Percentiles rank a stretch among this genome's conserved stretches.
These are phyloP conservation scores for Eleusine coracana DNA, from an alignment of 176 grass and related monocot species.

Conservation along the genomic window DNA sequence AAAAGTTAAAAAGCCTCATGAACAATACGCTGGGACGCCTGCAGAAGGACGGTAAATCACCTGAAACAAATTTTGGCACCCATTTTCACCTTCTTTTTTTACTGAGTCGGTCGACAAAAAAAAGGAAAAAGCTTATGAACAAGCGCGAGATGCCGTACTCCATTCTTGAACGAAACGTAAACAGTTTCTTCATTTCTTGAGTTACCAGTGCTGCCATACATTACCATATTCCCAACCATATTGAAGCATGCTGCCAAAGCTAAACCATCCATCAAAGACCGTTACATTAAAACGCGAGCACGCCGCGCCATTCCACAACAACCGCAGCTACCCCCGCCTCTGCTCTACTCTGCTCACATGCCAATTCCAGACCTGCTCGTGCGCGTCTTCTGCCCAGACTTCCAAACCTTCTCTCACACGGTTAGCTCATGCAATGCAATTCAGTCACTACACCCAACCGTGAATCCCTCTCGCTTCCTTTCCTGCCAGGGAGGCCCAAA, in stretches of 20 bases:
- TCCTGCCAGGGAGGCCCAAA: conserved; percentile 42
- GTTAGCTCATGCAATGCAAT: conserved; percentile 26
- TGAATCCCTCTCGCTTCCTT: neutral
- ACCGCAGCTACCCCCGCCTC: conserved; percentile 42
- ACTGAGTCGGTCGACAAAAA: neutral
- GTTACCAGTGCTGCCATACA: neutral
- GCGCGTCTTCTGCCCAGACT: neutral
- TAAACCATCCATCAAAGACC: conserved; percentile 9
- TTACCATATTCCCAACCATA: conserved; percentile 34
- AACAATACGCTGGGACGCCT: no score
- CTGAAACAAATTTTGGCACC: neutral
- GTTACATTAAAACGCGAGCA: neutral
- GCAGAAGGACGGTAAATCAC: no score
- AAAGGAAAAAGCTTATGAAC: neutral
- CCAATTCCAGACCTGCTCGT: conserved; percentile 7
- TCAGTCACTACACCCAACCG: conserved; percentile 51
- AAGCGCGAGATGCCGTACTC: neutral
- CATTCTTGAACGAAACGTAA: conserved; percentile 28
- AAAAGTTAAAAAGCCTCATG: no score
- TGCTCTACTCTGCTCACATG: neutral
- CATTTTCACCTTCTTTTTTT: neutral
- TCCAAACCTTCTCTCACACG: conserved; percentile 44
- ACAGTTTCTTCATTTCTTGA: conserved; percentile 29
- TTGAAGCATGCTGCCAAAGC: conserved; percentile 4
- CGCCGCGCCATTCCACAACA: conserved; percentile 43